phyloP scores from a whole-genome alignment of 2,329 filamentous ascomycete species.

The Nannizziopsis barbatae region DNA sequence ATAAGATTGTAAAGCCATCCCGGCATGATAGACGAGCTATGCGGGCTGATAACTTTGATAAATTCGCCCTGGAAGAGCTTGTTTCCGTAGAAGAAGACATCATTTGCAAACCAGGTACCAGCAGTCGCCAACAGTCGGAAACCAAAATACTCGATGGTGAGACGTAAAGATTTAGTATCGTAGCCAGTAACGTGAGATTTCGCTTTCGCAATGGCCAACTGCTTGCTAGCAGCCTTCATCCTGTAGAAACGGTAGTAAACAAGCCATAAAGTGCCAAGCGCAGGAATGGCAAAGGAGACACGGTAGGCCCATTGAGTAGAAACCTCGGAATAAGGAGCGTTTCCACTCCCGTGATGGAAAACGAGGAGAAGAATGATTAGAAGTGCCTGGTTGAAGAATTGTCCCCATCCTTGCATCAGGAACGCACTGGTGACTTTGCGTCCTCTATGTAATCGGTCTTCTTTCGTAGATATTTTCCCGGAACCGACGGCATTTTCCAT shows the following conservation, averaged over 20 bases:
- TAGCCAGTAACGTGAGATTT: constrained; percentile 83
- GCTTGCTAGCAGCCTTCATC: constrained; percentile 79
- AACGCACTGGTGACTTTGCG: constrained; percentile 93
- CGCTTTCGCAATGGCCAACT: constrained; percentile 72
- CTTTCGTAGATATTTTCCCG: constrained; percentile 76
- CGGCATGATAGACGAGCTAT: constrained; percentile 63
- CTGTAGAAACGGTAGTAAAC: constrained; percentile 93
- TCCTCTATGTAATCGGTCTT: constrained; percentile 89
- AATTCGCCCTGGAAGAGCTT: constrained; percentile 93
- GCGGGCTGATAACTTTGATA: constrained; percentile 65
- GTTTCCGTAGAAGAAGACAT: constrained; percentile 98
- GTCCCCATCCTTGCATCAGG: constrained; percentile 97
- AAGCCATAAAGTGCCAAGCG: constrained; percentile 83
- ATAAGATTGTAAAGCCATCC: constrained; percentile 87
- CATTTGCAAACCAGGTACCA: constrained; percentile 87
- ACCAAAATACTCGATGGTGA: constrained; percentile 74
- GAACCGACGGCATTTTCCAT: constrained; percentile 85
- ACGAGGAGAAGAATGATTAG: constrained; percentile 77
- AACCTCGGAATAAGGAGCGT: constrained; percentile 65
- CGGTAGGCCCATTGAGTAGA: constrained; percentile 84
- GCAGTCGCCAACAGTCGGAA: constrained; percentile 77
- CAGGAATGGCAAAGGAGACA: constrained; percentile 81
- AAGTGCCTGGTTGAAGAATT: constrained; percentile 84
- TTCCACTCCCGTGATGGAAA: constrained; percentile 69
- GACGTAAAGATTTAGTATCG: constrained; percentile 68